phyloP scores from a whole-genome alignment of 83 land plant genomes.

The Isoetes engelmannii region DNA sequence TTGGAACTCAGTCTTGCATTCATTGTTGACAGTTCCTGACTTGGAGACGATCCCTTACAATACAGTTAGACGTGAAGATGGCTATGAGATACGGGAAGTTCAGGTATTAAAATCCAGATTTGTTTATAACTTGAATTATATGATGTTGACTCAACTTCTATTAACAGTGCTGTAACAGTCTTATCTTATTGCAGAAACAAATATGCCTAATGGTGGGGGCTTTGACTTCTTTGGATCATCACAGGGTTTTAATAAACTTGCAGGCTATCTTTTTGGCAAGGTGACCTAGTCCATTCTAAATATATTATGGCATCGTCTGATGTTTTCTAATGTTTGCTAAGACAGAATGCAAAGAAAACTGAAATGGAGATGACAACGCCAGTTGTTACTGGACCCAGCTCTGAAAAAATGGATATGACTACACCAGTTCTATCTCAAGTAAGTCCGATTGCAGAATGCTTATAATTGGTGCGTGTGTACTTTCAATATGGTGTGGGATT shows the following conservation, averaged over 20 bases:
- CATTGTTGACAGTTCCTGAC: constrained; percentile 60
- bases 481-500: not conserved
- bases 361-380: constrained; percentile 96
- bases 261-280: constrained; percentile 92
- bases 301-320: not conserved
- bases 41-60: constrained; percentile 64
- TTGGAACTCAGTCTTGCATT: not conserved
- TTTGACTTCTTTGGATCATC: constrained; percentile 86
- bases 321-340: not conserved
- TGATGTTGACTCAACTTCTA: not conserved
- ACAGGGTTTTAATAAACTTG: constrained; percentile 71
- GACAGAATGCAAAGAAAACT: constrained; percentile 48
- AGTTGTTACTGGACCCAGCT: constrained; percentile 50
- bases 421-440: constrained; percentile 81
- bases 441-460: not conserved
- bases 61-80: constrained; percentile 44
- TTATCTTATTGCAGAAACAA: constrained; percentile 75
- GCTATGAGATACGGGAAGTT: constrained; percentile 75
- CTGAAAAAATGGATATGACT: constrained; percentile 94
- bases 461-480: not conserved
- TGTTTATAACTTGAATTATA: constrained; percentile 1
- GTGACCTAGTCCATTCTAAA: constrained; percentile 26
- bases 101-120: constrained; percentile 39
- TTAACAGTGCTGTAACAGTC: constrained; percentile 41
- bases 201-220: constrained; percentile 71